Evolutionary conservation across 2,329 filamentous ascomycete genomes (phyloP).

Genomic region (Pezicula carpinea): DNA sequence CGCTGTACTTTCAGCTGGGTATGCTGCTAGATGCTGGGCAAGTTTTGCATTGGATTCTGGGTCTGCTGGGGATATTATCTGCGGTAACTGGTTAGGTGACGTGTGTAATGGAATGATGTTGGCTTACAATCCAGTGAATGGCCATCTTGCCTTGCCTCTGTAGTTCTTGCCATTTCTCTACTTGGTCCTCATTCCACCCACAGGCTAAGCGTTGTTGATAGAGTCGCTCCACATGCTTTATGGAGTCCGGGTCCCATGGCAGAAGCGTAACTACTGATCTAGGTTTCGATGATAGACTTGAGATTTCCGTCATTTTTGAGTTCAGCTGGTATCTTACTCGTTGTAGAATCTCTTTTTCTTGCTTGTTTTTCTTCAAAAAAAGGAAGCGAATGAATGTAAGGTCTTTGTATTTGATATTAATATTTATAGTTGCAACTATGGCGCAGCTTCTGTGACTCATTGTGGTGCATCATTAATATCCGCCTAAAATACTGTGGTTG

Average conservation of each 20-base stretch:
- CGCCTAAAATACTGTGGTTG: too few species aligned
- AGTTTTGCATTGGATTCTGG: constrained; percentile 13
- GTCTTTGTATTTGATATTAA: too few species aligned
- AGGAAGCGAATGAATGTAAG: too few species aligned
- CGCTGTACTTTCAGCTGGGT: constrained; percentile 12
- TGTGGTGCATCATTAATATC: too few species aligned
- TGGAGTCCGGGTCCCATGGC: constrained; percentile 39
- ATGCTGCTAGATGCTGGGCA: constrained; percentile 11
- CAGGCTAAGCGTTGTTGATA: constrained; percentile 40
- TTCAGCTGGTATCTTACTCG: too few species aligned
- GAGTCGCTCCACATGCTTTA: constrained; percentile 36
- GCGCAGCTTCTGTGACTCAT: too few species aligned
- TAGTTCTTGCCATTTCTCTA: constrained; percentile 20
- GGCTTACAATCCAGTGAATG: constrained; percentile 21
- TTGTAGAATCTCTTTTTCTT: too few species aligned
- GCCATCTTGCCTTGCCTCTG: constrained; percentile 16
- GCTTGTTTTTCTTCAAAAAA: too few species aligned
- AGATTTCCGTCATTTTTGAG: too few species aligned
- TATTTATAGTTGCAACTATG: too few species aligned
- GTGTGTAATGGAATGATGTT: not conserved
- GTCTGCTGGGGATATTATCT: constrained; percentile 16
- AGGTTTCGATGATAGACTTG: not conserved
- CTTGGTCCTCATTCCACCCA: constrained; percentile 37
- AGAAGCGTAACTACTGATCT: constrained; percentile 29
- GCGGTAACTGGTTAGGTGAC: not conserved